Evolutionary conservation across 768 basidiomycete species (phyloP), one percentile per base, ranked within the genome.

Genomic region (Scleroderma bovista): DNA sequence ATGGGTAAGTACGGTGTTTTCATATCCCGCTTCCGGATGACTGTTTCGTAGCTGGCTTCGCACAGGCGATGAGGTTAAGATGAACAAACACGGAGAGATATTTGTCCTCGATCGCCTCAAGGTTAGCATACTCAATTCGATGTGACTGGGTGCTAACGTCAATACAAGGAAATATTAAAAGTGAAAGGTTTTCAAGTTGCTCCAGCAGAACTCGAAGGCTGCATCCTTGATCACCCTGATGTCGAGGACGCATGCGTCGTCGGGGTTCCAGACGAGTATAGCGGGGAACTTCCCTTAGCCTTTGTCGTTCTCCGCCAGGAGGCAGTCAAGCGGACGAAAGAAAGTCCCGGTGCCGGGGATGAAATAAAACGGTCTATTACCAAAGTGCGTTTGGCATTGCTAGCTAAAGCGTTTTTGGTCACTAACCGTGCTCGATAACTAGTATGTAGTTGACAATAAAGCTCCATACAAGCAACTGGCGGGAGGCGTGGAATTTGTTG

Each of bases 41-140:
- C 40, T 36, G 26, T 41, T 10, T 2, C 26, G 12, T 50, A 79
- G 79, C 23, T 83, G 84, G 84, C 77, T 86, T 22, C 76, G 75
- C 29, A 87, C 83, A 0, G 85, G 84, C 1, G 85, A 87, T 58
- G 83, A 86, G 62, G 86, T 87, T 34, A 69, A 68, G 55, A 74
- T 88, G 59, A 78, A 86, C 53, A 75, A 69, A 53, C 71, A 79
- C 46, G 72, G 75, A 11, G 83, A 88, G 53, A 60, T 88, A 2
- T 86, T 79, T 58, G 70, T 89, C 26, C 78, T 89, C 12, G 87
- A 89, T 62, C 79, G 87, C 23, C 62, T 87, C 49, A 89, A 88
- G 75, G 84, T 82, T 56, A n/a, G 26, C 26, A 54, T 3, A 16
- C n/a, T 6, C 40, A 11, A 33, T 48, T 3, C 38, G 24, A 31